A percentile compares a stretch with the other conserved stretches of the same genome.
Evolutionary conservation across 2,329 filamentous ascomycete species (phyloP).

Genomic region (Cryphonectria carpinicola): DNA sequence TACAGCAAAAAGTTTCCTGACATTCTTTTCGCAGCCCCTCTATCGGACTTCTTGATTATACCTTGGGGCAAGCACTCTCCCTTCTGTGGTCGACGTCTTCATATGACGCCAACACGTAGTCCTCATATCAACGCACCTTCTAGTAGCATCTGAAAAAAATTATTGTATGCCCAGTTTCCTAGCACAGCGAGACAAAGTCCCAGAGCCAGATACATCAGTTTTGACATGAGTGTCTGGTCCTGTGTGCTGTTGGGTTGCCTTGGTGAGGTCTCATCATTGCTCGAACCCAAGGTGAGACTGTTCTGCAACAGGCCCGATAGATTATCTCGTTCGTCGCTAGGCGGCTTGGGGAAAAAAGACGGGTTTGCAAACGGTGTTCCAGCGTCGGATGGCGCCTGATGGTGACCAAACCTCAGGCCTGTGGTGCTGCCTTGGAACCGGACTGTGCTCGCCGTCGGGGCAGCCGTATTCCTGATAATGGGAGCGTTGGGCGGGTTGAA

Average conservation of each 20-base stretch:
- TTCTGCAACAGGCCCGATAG: slow-evolving; percentile 50
- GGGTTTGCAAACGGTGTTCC: slow-evolving; percentile 56
- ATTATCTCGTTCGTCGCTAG: slow-evolving; percentile 45
- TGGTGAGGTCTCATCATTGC: not conserved
- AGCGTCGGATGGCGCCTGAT: slow-evolving; percentile 19
- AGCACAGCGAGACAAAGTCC: slow-evolving; percentile 5
- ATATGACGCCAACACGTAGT: not conserved
- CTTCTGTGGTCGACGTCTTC: not conserved
- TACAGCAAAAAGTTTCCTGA: not conserved
- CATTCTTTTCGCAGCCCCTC: not conserved
- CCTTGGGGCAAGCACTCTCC: not conserved
- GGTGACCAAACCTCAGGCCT: slow-evolving; percentile 14
- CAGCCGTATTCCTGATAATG: slow-evolving; percentile 51
- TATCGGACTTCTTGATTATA: not conserved
- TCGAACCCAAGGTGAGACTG: slow-evolving; percentile 44
- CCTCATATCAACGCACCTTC: not conserved
- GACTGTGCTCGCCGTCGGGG: slow-evolving; percentile 45
- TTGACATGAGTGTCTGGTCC: slow-evolving; percentile 9
- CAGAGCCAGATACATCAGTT: slow-evolving; percentile 1
- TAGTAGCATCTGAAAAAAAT: not conserved
- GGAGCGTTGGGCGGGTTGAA: slow-evolving; percentile 65
- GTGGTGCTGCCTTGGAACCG: slow-evolving; percentile 50
- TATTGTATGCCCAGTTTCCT: slow-evolving; percentile 1
- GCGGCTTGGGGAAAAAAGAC: slow-evolving; percentile 59
- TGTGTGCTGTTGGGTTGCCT: not conserved